A percentile compares a stretch with the other conserved stretches of the same genome.
phyloP scores from a whole-genome alignment of 148 eudicot genomes.

The Vaccinium corymbosum region DNA sequence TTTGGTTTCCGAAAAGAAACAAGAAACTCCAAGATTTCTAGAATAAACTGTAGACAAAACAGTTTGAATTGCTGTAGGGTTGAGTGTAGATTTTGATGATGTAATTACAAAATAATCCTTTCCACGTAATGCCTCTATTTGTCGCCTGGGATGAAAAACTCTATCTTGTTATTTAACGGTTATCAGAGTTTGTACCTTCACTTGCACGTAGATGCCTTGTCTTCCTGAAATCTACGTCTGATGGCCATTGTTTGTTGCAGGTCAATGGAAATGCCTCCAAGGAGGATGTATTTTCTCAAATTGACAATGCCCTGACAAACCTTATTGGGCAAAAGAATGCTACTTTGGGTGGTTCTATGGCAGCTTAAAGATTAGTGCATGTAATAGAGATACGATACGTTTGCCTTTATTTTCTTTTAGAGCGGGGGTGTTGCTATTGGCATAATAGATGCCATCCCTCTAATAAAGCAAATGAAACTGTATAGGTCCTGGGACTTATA shows the following conservation, averaged over 20 bases:
- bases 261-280: constrained; percentile 65
- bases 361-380: constrained; percentile 25
- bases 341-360: constrained; percentile 39
- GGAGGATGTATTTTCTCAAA: constrained; percentile 71
- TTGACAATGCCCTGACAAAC: constrained; percentile 52
- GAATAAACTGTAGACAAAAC: background rate
- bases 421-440: background rate
- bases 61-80: too few relatives aligned
- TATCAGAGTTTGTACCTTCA: background rate
- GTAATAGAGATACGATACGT: background rate
- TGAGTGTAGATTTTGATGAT: constrained; percentile 3
- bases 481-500: background rate
- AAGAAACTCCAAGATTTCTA: background rate
- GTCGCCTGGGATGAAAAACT: background rate
- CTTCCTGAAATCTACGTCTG: constrained; percentile 4
- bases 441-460: background rate
- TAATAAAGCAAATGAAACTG: background rate
- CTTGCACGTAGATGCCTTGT: background rate
- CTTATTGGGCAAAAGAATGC: constrained; percentile 38
- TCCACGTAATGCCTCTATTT: background rate
- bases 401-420: background rate
- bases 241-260: constrained; percentile 35
- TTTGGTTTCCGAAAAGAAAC: background rate
- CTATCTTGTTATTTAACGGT: background rate
- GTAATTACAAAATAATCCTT: background rate